phyloP scores from a whole-genome alignment of 1,139 yeast genomes.

The Magnusiomyces tetraspermus region DNA sequence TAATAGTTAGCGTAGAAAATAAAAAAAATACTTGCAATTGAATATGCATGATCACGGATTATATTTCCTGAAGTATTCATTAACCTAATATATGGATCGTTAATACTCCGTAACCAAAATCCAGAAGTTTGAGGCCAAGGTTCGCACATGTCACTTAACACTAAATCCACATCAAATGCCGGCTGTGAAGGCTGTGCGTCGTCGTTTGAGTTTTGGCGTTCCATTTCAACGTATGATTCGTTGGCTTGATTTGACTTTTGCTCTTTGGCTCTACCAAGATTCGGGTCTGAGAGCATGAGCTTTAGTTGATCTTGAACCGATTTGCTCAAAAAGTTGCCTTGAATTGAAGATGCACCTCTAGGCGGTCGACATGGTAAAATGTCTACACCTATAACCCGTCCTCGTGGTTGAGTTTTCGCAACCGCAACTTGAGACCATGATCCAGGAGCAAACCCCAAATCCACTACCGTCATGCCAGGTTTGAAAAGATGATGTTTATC shows the following conservation, averaged over 20 bases:
- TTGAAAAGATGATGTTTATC: slow-evolving; percentile 51
- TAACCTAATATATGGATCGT: slow-evolving; percentile 70
- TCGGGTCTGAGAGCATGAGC: slow-evolving; percentile 37
- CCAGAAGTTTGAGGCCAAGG: slow-evolving; percentile 60
- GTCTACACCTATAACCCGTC: slow-evolving; percentile 78
- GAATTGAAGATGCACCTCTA: slow-evolving; percentile 65
- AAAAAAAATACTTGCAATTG: slow-evolving; percentile 38
- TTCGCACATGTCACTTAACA: slow-evolving; percentile 80
- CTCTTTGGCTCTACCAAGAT: slow-evolving; percentile 27
- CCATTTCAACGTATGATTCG: slow-evolving; percentile 18
- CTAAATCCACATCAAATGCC: slow-evolving; percentile 47
- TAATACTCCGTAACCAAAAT: slow-evolving; percentile 63
- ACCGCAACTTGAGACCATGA: slow-evolving; percentile 87
- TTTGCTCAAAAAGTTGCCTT: slow-evolving; percentile 73
- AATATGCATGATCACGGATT: slow-evolving; percentile 51
- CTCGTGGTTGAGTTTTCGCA: slow-evolving; percentile 45
- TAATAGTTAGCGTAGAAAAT: background rate
- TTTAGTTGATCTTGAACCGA: slow-evolving; percentile 54
- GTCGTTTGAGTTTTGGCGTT: slow-evolving; percentile 10
- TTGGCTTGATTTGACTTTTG: slow-evolving; percentile 27
- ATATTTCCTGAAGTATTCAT: slow-evolving; percentile 60
- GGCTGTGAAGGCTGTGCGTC: background rate
- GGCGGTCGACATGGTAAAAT: slow-evolving; percentile 73
- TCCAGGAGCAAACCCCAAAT: slow-evolving; percentile 92
- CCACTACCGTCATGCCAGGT: slow-evolving; percentile 56